Evolutionary conservation across 352 stramenopile genomes (phyloP).

Genomic region (Globisporangium parvum): DNA sequence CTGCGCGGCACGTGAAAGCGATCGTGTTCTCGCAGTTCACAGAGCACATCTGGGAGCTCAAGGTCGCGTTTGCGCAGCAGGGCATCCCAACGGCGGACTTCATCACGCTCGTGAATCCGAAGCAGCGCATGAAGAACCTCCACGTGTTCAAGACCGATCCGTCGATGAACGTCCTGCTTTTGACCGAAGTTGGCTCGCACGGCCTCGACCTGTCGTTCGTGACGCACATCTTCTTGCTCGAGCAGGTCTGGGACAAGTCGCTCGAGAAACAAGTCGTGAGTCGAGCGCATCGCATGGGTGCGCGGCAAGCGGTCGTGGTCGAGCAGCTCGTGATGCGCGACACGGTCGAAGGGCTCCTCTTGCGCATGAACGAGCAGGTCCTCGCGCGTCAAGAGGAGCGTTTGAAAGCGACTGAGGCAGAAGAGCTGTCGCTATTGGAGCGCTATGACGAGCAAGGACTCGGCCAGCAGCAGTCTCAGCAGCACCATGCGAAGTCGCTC

Average conservation of each 20-base stretch:
- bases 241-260: constrained; percentile 95
- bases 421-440: constrained; percentile 7
- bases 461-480: too few species aligned
- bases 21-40: constrained; percentile 85
- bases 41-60: constrained; percentile 71
- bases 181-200: constrained; percentile 92
- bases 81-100: constrained; percentile 58
- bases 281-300: constrained; percentile 94
- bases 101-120: constrained; percentile 37
- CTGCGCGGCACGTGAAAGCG: constrained; percentile 42
- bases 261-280: constrained; percentile 95
- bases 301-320: constrained; percentile 87
- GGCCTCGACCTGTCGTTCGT: constrained; percentile 97
- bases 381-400: constrained; percentile 2
- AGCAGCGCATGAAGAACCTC: constrained; percentile 47
- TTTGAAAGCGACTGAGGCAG: constrained; percentile 1
- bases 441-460: constrained; percentile 9
- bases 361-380: constrained; percentile 31
- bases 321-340: constrained; percentile 89
- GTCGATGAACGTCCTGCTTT: constrained; percentile 88
- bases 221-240: constrained; percentile 97
- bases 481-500: background rate
- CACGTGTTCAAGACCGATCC: constrained; percentile 50
- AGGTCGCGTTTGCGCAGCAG: constrained; percentile 68
- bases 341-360: constrained; percentile 77